Base-by-base conservation (phyloP, 1,284 basidiomycete species). In the Dichomitus squalens region DNA sequence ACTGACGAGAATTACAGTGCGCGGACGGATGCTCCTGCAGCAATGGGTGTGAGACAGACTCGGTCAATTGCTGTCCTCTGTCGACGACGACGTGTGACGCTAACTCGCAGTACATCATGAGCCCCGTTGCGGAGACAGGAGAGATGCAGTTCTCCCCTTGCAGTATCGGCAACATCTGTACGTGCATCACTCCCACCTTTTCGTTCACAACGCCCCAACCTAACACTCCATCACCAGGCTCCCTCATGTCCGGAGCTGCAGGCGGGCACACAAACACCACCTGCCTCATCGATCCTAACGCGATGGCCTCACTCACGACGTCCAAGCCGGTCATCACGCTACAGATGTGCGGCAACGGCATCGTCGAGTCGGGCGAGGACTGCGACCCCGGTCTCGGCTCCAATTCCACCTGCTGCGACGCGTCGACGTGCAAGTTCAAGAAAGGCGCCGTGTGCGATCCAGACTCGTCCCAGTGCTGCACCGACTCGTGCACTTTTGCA, bases 121-220 rank as follows among this genome's bases (percentile, higher is more conserved):
- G 86, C 64, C 89, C 90, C 6, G 86, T 89, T 23, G 86, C 92
- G 3, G 79, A 86, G 44, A 69, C 79, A 2, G 78, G 77, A 20
- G 91, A 94, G 67, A 82, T 80, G 52, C 70, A 74, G 7, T 95
- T 96, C 71, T 93, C 91, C 0, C 84, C 76, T 4, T 97, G 95
- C 75, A 88, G 82, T 43, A 70, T 96, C 38, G 95, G 95, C 49
- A 96, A 96, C 70, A 87, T 96, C 57, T 96, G 94, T 88, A 67
- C 66, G 85, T 76, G 20, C 29, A 16, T 18, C 12, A 25, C 31
- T 8, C 18, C 16, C 36, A 20, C 27, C 44, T 16, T n/a, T 16
- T 36, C 35, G 27, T 21, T 7, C 9, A 7, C 27, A 20, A 21
- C 18, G 6, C n/a, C 14, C 44, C 9, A 2, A 35, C 36, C 34